A percentile compares a stretch with the other conserved stretches of the same genome.
phyloP scores from a whole-genome alignment of 2,329 filamentous ascomycete species.

The Mycosphaerella arachidis region DNA sequence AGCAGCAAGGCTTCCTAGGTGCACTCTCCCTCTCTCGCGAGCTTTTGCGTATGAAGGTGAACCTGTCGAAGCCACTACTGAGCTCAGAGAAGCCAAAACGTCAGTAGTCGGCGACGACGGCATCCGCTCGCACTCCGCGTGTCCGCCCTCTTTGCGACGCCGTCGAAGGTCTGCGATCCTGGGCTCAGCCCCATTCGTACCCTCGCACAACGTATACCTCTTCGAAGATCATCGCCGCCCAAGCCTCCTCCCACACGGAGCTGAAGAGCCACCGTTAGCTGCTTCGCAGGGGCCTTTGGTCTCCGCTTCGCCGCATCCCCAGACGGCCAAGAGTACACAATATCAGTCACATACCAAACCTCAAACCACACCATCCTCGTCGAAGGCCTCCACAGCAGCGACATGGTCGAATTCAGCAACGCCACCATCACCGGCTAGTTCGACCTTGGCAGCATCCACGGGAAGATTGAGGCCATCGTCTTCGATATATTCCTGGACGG shows the following conservation, averaged over 20 bases:
- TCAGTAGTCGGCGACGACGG: constrained; percentile 30
- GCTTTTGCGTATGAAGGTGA: constrained; percentile 42
- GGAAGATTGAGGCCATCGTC: constrained; percentile 36
- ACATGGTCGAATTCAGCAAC: constrained; percentile 41
- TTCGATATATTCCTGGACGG: constrained; percentile 48
- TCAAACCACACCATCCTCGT: constrained; percentile 45
- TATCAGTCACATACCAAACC: constrained; percentile 41
- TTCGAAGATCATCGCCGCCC: constrained; percentile 26
- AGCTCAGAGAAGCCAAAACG: constrained; percentile 22
- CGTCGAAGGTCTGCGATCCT: constrained; percentile 37
- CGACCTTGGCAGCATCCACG: constrained; percentile 40
- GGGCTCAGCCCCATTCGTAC: constrained; percentile 24
- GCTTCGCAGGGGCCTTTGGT: constrained; percentile 39
- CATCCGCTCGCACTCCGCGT: constrained; percentile 43
- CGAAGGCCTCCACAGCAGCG: constrained; percentile 41
- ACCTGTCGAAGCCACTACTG: constrained; percentile 33
- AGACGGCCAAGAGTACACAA: constrained; percentile 41
- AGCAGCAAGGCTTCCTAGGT: constrained; percentile 44
- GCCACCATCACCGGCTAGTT: constrained; percentile 45
- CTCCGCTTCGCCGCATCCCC: constrained; percentile 42
- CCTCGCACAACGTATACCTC: constrained; percentile 25
- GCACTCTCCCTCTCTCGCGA: constrained; percentile 42
- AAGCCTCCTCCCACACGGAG: constrained; percentile 38
- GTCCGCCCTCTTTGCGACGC: constrained; percentile 43
- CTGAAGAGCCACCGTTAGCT: constrained; percentile 37